These are phyloP conservation scores for Hansenula sp. DNA, from an alignment of 1,139 yeast genomes.

Conservation along the genomic window DNA sequence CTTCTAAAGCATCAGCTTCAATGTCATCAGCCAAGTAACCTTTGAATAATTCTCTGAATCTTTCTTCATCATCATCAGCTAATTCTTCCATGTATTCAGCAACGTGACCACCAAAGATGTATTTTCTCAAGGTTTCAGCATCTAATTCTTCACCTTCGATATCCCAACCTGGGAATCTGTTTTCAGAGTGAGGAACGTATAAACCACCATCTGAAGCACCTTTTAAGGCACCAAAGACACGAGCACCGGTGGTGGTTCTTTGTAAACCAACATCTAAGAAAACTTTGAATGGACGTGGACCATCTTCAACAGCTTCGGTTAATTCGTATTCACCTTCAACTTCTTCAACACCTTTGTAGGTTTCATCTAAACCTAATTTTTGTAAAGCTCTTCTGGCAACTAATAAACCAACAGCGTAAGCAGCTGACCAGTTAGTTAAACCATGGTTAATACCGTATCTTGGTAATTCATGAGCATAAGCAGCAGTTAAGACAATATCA, in stretches of 20 bases:
- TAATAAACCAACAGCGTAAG: constrained; percentile 97
- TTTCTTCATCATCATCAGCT: constrained; percentile 99
- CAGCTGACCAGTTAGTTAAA: constrained; percentile 99
- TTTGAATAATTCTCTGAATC: constrained; percentile 94
- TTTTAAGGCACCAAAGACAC: constrained; percentile 98
- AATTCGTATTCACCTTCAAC: constrained; percentile 98
- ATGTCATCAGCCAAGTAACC: constrained; percentile 95
- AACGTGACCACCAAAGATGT: constrained; percentile 99
- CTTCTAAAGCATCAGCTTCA: constrained; percentile 97
- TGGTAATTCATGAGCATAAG: constrained; percentile 99
- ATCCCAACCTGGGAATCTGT: constrained; percentile 99
- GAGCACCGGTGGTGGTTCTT: constrained; percentile 99
- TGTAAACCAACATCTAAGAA: constrained; percentile 99
- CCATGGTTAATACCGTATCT: constrained; percentile 97
- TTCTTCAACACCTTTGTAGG: constrained; percentile 98
- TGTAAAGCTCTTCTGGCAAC: constrained; percentile 99
- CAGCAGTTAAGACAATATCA: constrained; percentile 94
- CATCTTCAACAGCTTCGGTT: constrained; percentile 99
- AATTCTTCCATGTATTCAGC: constrained; percentile 99
- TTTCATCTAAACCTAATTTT: constrained; percentile 97
- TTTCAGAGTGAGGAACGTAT: constrained; percentile 98
- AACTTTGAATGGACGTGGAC: constrained; percentile 99
- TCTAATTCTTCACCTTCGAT: constrained; percentile 97
- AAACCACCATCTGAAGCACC: constrained; percentile 99
- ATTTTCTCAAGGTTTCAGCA: constrained; percentile 95